phyloP scores from a whole-genome alignment of 306 rosid species.

The Gillenia trifoliata region DNA sequence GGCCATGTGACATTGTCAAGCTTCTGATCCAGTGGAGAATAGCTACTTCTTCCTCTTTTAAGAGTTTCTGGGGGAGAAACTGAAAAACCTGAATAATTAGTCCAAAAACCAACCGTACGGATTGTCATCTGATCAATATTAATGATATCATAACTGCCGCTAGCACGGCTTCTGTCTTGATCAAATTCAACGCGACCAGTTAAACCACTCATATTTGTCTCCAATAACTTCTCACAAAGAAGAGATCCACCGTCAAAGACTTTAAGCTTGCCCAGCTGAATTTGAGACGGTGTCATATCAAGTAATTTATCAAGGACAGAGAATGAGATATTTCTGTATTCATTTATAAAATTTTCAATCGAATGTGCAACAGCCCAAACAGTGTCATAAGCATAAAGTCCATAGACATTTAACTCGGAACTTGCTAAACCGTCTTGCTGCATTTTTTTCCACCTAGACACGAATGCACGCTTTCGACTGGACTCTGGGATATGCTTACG shows the following conservation, averaged over 20 bases:
- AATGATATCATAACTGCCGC: constrained; percentile 69
- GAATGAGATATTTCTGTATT: constrained; percentile 50
- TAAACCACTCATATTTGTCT: constrained; percentile 67
- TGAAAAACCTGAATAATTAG: constrained; percentile 60
- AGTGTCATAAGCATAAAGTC: constrained; percentile 78
- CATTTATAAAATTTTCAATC: constrained; percentile 45
- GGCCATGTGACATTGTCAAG: constrained; percentile 80
- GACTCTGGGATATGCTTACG: constrained; percentile 73
- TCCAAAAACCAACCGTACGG: constrained; percentile 70
- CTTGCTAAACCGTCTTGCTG: constrained; percentile 35
- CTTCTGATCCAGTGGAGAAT: constrained; percentile 44
- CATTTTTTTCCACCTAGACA: constrained; percentile 58
- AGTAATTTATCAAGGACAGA: constrained; percentile 28
- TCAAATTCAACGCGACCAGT: constrained; percentile 61
- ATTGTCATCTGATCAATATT: constrained; percentile 50
- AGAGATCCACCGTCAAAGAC: constrained; percentile 60
- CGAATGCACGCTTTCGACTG: constrained; percentile 35
- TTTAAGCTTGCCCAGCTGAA: constrained; percentile 62
- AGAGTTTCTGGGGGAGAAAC: constrained; percentile 55
- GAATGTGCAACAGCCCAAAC: constrained; percentile 72
- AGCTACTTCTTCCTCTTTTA: constrained; percentile 16
- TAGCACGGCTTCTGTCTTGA: constrained; percentile 43
- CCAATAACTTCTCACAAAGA: constrained; percentile 44
- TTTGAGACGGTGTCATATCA: constrained; percentile 26
- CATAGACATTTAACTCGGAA: constrained; percentile 53